Base-by-base conservation (phyloP, 2,329 filamentous ascomycete genomes). In the Teratosphaeria viscida region DNA sequence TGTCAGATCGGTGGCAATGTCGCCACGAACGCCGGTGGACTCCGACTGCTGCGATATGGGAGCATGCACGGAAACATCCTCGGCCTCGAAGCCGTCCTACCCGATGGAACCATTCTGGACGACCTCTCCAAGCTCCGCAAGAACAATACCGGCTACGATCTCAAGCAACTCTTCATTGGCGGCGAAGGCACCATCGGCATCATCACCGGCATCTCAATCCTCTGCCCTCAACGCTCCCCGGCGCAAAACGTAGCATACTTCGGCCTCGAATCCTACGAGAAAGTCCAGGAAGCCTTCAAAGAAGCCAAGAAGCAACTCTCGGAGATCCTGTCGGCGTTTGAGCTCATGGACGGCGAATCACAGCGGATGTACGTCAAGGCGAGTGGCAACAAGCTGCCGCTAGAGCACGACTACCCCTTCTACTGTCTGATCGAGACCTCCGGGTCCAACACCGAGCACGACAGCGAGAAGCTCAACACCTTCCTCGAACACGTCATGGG, bases 111-210 rank as follows among this genome's bases (percentile, higher is more conserved):
- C 6, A 83, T 99, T 66, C 81, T 99, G 54, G 86, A 97, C 68
- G 91, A 96, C 68, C 84, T 99, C 35, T 88, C 85, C 66, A 92
- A 84, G 61, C 80, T 99, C 60, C 85, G 94, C 66, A 99, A 99
- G 81, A 97, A 99, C 81, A 99, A 99, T 78, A 99, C 94, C 1
- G 94, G 94, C 32, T 99, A 97, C 75, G 95, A 99, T 73, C 76
- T 96, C 60, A 96, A 96, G 79, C 92, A 96, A 75, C 82, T 96
- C 39, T 96, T 99, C 73, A 95, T 99, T 68, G 94, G 94, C 54
- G 89, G 86, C 35, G 94, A 99, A 75, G 94, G 94, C 27, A 97
- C 94, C 5, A 88, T 97, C 63, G 94, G 94, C 57, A 88, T 97
- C 69, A 89, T 99, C 68, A 99, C 94, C 19, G 92, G 84, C 54